Evolutionary conservation across 2,329 filamentous ascomycete species (phyloP), one percentile per base, ranked within the genome.

Genomic region (Fusarium abutilonis): DNA sequence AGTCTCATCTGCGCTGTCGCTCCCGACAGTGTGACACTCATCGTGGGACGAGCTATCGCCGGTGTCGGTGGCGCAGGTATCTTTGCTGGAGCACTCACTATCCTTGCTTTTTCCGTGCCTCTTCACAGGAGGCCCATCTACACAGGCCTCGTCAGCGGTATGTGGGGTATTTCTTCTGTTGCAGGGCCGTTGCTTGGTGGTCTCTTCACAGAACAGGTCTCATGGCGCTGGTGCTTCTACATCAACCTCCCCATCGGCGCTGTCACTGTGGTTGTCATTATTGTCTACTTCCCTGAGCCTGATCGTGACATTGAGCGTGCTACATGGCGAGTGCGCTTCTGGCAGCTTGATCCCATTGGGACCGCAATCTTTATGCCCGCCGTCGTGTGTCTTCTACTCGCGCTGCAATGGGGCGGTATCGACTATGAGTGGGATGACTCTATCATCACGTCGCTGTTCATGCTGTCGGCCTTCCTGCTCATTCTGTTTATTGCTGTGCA

Each of bases 391-490:
- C 73, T 83, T 15, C 66, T 84, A 0, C 72, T 84, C 1, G 81
- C 81, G n/a, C 72, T 85, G 6, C 80, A 83, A 55, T 84, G 80
- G 80, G 79, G 79, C 23, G 79, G 78, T 8, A 70, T 70, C 29
- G 74, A 72, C 47, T 77, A 78, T 38, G 53, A 62, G 5, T 74
- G 68, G 72, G 60, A 42, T 44, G 57, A 62, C 48, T 64, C 54
- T 15, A 59, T 34, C 17, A 67, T 73, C 14, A 69, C 67, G 1
- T 69, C 63, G 21, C 65, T 77, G 1, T 70, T 77, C 13, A 69
- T 76, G 54, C 52, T 75, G 0, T 71, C 74, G 5, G 69, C 50
- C 1, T 54, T 78, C 10, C 60, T 78, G 4, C 66, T 77, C 13
- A n/a, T 70, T 9, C 17, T 67, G 3, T 81, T 81, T 54, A 52